phyloP scores from a whole-genome alignment of 2,329 filamentous ascomycete species.

The Fusarium nodosum region DNA sequence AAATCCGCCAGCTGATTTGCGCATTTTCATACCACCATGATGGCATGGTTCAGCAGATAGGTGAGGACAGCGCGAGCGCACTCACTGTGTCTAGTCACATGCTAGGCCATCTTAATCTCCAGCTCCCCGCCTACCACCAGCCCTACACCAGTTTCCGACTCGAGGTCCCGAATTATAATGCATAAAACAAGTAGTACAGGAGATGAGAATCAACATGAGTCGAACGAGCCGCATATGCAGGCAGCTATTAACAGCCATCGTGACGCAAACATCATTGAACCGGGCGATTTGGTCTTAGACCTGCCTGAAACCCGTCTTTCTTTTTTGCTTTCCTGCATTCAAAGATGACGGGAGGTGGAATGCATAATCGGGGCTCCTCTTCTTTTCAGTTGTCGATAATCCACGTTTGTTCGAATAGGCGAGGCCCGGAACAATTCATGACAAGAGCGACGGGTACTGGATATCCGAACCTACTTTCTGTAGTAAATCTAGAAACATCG shows the following conservation, averaged over 20 bases:
- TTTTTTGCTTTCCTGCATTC: conserved; percentile 18
- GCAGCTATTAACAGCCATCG: conserved; percentile 42
- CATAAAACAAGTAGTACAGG: conserved; percentile 39
- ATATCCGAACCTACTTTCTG: conserved; percentile 60
- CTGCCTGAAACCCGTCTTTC: conserved; percentile 29
- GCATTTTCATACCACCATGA: background rate
- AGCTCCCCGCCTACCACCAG: conserved; percentile 8
- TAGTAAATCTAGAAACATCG: conserved; percentile 65
- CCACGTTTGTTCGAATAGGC: conserved; percentile 13
- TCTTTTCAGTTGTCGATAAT: conserved; percentile 12
- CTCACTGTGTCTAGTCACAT: background rate
- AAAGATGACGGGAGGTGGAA: conserved; percentile 11
- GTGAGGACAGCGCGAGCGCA: background rate
- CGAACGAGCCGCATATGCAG: conserved; percentile 30
- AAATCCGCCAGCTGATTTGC: conserved; percentile 26
- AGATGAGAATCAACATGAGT: conserved; percentile 35
- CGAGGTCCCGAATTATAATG: conserved; percentile 23
- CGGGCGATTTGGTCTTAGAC: conserved; percentile 30
- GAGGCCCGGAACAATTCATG: conserved; percentile 16
- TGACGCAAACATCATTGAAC: conserved; percentile 26
- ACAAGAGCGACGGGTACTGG: background rate
- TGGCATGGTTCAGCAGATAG: background rate
- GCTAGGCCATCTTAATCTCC: background rate
- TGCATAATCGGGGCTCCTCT: conserved; percentile 6
- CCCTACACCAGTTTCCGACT: conserved; percentile 13